These are phyloP conservation scores for Macrocybe gigantea DNA, from an alignment of 768 basidiomycete genomes.

Conservation along the genomic window DNA sequence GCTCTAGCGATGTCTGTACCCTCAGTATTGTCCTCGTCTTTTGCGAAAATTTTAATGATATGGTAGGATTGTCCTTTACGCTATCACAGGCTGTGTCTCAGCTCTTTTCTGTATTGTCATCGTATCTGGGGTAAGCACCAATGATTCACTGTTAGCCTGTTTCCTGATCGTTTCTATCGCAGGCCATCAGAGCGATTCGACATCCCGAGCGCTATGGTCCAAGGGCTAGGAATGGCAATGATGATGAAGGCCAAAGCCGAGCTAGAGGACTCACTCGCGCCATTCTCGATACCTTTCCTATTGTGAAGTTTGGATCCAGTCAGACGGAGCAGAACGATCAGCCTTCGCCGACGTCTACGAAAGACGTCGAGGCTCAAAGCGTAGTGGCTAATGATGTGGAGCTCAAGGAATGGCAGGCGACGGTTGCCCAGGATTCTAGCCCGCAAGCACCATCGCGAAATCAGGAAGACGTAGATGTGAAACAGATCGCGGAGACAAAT, in stretches of 20 bases:
- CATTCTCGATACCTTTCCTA: constrained; percentile 92
- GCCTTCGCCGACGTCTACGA: constrained; percentile 5
- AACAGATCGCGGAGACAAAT: too few species aligned
- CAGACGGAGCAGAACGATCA: constrained; percentile 2
- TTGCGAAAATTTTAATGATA: too few species aligned
- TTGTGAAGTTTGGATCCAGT: constrained; percentile 72
- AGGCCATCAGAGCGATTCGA: constrained; percentile 78
- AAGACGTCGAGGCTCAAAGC: constrained; percentile 20
- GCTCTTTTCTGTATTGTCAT: constrained; percentile 82
- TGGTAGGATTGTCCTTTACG: constrained; percentile 74
- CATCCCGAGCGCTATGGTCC: constrained; percentile 93
- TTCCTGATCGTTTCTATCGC: constrained; percentile 5
- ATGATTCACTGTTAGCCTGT: constrained; percentile 1
- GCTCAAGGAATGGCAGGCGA: constrained; percentile 12
- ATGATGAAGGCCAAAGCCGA: constrained; percentile 51
- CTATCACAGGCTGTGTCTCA: constrained; percentile 86
- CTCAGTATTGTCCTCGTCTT: background rate
- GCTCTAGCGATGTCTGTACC: constrained; percentile 69
- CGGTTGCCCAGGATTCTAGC: background rate
- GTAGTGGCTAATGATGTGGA: background rate
- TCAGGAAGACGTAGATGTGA: background rate
- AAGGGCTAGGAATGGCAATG: constrained; percentile 36
- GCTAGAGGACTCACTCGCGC: constrained; percentile 86
- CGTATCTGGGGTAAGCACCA: constrained; percentile 62
- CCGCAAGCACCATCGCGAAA: background rate